Evolutionary conservation across 495 filamentous ascomycete genomes (phyloP), one percentile per base, ranked within the genome.

Genomic region (Bacidia rubella): DNA sequence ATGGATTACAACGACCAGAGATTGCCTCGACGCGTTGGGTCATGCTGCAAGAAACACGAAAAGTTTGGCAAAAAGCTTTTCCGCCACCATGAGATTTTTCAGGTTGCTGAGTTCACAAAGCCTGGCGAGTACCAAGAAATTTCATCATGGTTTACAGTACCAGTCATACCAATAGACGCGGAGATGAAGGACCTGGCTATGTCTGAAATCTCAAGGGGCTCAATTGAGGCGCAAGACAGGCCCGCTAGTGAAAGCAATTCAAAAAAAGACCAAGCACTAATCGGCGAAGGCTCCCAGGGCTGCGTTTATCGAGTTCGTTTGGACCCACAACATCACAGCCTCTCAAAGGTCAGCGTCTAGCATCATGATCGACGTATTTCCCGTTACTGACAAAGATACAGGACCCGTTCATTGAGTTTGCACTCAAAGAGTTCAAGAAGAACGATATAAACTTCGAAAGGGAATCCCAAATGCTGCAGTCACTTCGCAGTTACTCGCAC

Each of bases 271-370:
- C 17, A 17, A 24, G 23, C n/a, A n/a, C 43, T 22, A 38, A 12
- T 9, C 20, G 23, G 3, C 2, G 17, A 20, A 19, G 17, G 2
- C 5, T 15, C 49, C 4, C 45, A 56, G 17, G 24, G 26, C 20
- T 24, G 26, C 12, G 55, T 59, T 4, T 59, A 48, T 21, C 48
- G 46, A 12, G 48, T 56, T 21, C 27, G 54, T 1, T 11, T 60
- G 12, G 43, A 60, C 24, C 54, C 54, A 9, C 23, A 29, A 11
- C 57, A 60, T 51, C 54, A 60, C 11, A 45, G 25, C 11, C 39
- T 60, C 15, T 27, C 51, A 2, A 26, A 11, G 19, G 55, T 57
- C 11, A 54, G 55, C 15, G 19, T 55, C 1, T 29, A 9, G 9
- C 0, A 2, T 50, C 20, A 5, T 11, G 12, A 20, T 40, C 46